Percentiles rank a stretch among this genome's conserved stretches.
phyloP scores from a whole-genome alignment of 1,139 yeast species.

The Saccharomyces hybrid region DNA sequence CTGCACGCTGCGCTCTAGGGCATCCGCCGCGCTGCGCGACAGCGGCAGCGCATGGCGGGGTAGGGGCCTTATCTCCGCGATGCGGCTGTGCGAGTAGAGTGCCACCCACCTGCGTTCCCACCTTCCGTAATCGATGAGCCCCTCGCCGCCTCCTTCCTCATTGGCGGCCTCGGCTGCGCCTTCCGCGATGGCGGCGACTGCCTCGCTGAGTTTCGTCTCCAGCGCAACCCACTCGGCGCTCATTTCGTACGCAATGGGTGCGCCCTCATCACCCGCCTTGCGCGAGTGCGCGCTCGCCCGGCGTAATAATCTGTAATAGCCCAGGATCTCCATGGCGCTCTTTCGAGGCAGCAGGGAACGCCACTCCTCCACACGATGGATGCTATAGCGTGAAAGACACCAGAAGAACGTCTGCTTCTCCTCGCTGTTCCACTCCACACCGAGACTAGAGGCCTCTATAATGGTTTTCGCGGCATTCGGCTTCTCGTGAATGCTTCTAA shows the following conservation, averaged over 20 bases:
- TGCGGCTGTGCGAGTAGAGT: constrained; percentile 19
- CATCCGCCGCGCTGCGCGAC: constrained; percentile 10
- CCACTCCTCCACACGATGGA: constrained; percentile 30
- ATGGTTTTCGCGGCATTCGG: neutral
- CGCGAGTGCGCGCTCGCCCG: neutral
- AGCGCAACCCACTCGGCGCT: constrained; percentile 21
- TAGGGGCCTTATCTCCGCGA: constrained; percentile 17
- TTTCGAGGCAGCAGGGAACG: constrained; percentile 15
- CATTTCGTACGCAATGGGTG: constrained; percentile 31
- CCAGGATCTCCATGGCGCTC: constrained; percentile 24
- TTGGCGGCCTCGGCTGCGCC: neutral
- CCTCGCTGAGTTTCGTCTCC: constrained; percentile 23
- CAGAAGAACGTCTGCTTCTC: constrained; percentile 29
- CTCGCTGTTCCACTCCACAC: constrained; percentile 22
- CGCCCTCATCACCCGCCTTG: constrained; percentile 2
- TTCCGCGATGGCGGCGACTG: constrained; percentile 1
- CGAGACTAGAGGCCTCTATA: constrained; percentile 9
- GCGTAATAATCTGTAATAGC: constrained; percentile 21
- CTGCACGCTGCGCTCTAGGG: constrained; percentile 10
- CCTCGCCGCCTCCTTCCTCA: constrained; percentile 4
- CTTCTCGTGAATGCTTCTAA: constrained; percentile 1
- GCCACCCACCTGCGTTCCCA: constrained; percentile 28
- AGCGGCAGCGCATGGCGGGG: constrained; percentile 11
- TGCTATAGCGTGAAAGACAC: constrained; percentile 24
- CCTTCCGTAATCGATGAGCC: constrained; percentile 15